Base-by-base conservation (phyloP, 108 stramenopile species). In the Skeletonema costatum region DNA sequence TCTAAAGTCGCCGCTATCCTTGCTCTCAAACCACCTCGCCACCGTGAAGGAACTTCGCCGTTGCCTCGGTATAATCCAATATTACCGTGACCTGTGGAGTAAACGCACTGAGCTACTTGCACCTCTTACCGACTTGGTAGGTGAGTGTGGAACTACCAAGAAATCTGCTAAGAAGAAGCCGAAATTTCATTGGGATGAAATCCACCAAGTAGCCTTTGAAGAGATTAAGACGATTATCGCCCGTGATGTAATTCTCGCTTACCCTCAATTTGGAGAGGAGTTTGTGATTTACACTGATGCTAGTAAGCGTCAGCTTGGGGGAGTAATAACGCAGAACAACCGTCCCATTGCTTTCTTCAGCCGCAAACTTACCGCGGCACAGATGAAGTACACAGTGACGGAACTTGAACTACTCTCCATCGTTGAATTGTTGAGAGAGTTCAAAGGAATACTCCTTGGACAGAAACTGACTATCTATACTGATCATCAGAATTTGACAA, bases 381-480 rank as follows among this genome's bases (percentile, higher is more conserved):
- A n/a, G n/a, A n/a, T n/a, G n/a, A n/a, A 64, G 25, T 86, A 86
- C 35, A 75, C 70, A 30, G 53, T 71, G 12, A 71, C 76, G 5
- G 82, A 89, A 64, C 59, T 68, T 25, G 86, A 89, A 80, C 53
- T 89, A 0, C 51, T 89, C 13, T 63, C 76, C 14, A 83, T 85
- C 16, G 78, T 85, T 11, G 88, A 89, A 83, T 74, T 72, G 25
- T 35, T 89, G 5, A 87, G 85, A 64, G 88, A 85, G 72, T 83
- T 70, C 70, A 58, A 69, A 46, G 69, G 59, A 0, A 84, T 86
- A 46, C 73, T 86, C 11, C 75, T 76, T 25, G 88, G 85, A 25
- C 80, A 87, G 33, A 12, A 58, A 41, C 3, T 77, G 1, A 33
- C 44, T 8, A 60, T 76, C 14, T 76, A 46, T 16, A 76, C 75